Evolutionary conservation across 2,329 filamentous ascomycete genomes (phyloP), one percentile per base, ranked within the genome.

Genomic region (Cercospora zeae-maydis): DNA sequence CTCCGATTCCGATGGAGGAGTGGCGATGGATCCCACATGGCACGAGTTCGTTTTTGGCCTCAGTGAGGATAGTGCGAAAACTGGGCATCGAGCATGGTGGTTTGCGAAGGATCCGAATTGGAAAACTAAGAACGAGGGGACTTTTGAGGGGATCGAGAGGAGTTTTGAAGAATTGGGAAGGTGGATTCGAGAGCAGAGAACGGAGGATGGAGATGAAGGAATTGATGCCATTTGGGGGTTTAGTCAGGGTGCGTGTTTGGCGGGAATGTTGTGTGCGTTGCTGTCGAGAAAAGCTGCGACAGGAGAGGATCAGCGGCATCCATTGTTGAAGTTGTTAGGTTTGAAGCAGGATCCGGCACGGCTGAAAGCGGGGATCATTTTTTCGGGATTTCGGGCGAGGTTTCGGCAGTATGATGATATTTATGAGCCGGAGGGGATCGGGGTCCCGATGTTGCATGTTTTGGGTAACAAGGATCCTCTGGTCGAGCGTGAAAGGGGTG

Each of bases 21-120:
- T 66, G 59, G 39, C 62, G 19, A 66, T 58, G 45, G 67, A 67
- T 21, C 62, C 64, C 58, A 57, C 53, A 13, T 69, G 67, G 67
- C 61, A 66, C 14, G 67, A 69, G 11, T 31, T 69, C 10, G 67
- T 69, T 8, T 54, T 59, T 21, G 47, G 45, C 1, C 31, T 59
- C 5, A 16, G 30, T 34, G 19, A 24, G 3, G 42, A 19, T 1
- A 53, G 64, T 1, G 61, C 54, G 0, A 55, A 58, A 11, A 63
- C 57, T 5, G 67, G 67, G 0, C 67, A 69, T 63, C 63, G 67
- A 4, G 65, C 67, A 5, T 69, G 65, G 67, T 69, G 67, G 67
- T 69, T 63, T 30, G 65, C 67, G 4, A 54, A 62, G 5, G 67
- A 69, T 16, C 60, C 59, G 3, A 49, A 65, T 11, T 65, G 63